Conservation (phyloP, 257 asterid genomes). For the Salvia rosmarinus region DNA sequence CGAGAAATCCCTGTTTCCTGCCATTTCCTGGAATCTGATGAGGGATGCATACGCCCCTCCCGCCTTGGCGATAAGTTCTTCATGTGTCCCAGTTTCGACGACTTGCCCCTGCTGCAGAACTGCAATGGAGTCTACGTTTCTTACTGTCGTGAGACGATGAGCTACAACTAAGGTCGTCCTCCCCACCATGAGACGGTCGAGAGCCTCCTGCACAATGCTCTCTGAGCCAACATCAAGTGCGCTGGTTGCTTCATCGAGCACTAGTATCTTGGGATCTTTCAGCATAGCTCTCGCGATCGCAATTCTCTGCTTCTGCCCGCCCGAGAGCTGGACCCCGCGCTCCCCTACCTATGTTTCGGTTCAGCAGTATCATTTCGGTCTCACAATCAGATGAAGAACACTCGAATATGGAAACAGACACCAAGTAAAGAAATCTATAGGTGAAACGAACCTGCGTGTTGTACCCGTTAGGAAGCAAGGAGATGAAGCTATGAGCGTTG, state of each 20-base stretch:
- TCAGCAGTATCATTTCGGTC: too few species aligned
- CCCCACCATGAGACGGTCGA: constrained; percentile 88
- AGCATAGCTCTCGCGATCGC: constrained; percentile 94
- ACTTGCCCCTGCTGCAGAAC: constrained; percentile 95
- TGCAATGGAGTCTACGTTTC: constrained; percentile 85
- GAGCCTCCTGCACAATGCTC: constrained; percentile 87
- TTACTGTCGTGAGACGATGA: constrained; percentile 86
- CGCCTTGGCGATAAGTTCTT: constrained; percentile 77
- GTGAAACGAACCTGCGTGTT: constrained; percentile 96
- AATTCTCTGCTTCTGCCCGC: constrained; percentile 90
- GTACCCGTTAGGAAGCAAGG: constrained; percentile 89
- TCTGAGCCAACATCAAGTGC: constrained; percentile 92
- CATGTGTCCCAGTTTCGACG: constrained; percentile 93
- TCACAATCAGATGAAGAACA: too few species aligned
- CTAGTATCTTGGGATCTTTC: constrained; percentile 78
- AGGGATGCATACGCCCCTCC: constrained; percentile 80
- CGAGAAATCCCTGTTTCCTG: constrained; percentile 74
- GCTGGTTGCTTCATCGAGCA: constrained; percentile 92
- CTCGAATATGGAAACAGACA: too few species aligned
- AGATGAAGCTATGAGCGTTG: constrained; percentile 83
- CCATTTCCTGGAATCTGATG: constrained; percentile 89
- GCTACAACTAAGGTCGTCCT: constrained; percentile 88
- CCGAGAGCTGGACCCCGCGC: constrained; percentile 90
- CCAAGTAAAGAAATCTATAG: too few species aligned
- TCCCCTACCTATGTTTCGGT: too few species aligned